phyloP scores from a whole-genome alignment of 2,329 filamentous ascomycete species.

The Graphilbum fragrans region DNA sequence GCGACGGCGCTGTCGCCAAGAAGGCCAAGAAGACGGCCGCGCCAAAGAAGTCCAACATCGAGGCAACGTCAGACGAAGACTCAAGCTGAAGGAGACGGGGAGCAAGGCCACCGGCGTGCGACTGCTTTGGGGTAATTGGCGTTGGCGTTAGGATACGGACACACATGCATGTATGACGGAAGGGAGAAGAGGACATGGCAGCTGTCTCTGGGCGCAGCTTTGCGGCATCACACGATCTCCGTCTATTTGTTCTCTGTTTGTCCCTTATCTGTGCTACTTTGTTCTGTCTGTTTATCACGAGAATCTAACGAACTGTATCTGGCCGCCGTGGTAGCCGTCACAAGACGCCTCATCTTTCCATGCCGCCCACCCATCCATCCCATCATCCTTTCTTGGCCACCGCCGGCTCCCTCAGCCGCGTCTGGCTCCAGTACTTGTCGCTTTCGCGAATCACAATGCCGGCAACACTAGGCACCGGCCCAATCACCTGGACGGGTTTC shows the following conservation, averaged over 20 bases:
- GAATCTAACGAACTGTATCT: too few relatives aligned
- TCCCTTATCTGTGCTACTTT: too few relatives aligned
- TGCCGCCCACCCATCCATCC: neutral
- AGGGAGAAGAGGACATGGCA: too few relatives aligned
- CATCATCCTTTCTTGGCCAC: neutral
- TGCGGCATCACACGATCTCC: too few relatives aligned
- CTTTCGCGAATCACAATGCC: slow-evolving; percentile 39
- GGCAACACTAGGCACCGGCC: slow-evolving; percentile 50
- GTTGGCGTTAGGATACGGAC: too few relatives aligned
- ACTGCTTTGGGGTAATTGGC: too few relatives aligned
- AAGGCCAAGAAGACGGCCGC: slow-evolving; percentile 24
- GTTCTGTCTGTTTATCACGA: too few relatives aligned
- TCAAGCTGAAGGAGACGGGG: slow-evolving; percentile 19
- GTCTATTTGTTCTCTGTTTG: too few relatives aligned
- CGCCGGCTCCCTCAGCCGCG: slow-evolving; percentile 8
- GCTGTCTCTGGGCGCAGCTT: too few relatives aligned
- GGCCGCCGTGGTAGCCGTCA: slow-evolving; percentile 27
- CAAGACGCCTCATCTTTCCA: slow-evolving; percentile 39
- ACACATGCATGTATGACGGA: too few relatives aligned
- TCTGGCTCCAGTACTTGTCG: slow-evolving; percentile 31
- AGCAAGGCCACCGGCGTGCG: too few relatives aligned
- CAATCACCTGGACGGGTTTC: slow-evolving; percentile 35
- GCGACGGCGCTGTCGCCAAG: slow-evolving; percentile 10
- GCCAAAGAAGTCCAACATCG: slow-evolving; percentile 44
- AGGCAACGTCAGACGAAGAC: slow-evolving; percentile 51